Base-by-base conservation (phyloP, 345 rosid genomes). In the Arabidopsis suecica region DNA sequence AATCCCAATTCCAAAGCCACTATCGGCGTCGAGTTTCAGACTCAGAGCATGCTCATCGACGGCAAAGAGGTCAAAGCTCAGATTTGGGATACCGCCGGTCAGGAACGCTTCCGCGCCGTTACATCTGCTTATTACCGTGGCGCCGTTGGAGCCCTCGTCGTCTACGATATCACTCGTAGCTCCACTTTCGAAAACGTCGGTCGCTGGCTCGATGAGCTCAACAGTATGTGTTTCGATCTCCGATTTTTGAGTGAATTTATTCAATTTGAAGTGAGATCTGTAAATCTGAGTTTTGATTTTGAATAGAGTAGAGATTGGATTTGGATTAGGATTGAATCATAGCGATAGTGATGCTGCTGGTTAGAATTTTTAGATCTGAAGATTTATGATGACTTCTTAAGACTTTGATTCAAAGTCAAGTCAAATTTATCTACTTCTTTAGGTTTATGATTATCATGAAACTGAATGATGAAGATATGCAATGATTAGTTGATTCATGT, bases 61-160 rank as follows among this genome's bases (percentile, higher is more conserved):
- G 95, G 95, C 18, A 91, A 90, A 63, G 95, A 93, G n/a, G 86
- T 93, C 22, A 90, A 93, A 41, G 98, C 97, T 54, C 97, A 93
- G 95, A 90, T 93, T 88, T 93, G 98, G 98, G 98, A 93, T 72
- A 93, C 98, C 68, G 98, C 98, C 16, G 98, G 98, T 4, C 98
- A 93, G 34, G 98, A 93, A 58, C 84, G 98, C 32, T 93, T 93
- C 82, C 90, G 97, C 2, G 97, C 98, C 38, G 98, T 93, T 83
- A 93, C 97, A 23, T 89, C 98, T 59, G 95, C 98, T 47, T 93
- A 93, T 82, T 93, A 93, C 78, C 89, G 98, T 65, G 98, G 97
- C 16, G 98, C 97, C 53, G 90, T 89, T n/a, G 98, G 98, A 41
- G 93, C 97, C 4, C 85, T 93, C 40, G 71, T 93, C 74, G 98